These are phyloP conservation scores for Leccinum pachyderme DNA, from an alignment of 1,284 basidiomycete genomes.

Conservation along the genomic window DNA sequence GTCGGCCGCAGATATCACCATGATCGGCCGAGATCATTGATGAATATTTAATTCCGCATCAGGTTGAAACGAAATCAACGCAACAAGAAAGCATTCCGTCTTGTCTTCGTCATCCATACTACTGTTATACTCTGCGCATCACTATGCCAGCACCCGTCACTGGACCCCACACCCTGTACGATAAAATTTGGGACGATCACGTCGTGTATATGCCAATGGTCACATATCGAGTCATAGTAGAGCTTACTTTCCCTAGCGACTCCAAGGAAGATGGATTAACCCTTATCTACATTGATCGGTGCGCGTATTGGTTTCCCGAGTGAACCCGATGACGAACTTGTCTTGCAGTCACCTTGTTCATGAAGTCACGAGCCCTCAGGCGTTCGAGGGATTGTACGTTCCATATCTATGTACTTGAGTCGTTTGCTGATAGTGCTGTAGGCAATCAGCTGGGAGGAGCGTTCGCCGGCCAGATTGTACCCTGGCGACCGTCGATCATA, in stretches of 20 bases:
- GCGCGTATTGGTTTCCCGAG: slow-evolving; percentile 18
- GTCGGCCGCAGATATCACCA: slow-evolving; percentile 24
- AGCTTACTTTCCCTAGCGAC: slow-evolving; percentile 46
- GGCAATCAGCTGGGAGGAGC: slow-evolving; percentile 75
- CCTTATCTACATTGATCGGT: slow-evolving; percentile 93
- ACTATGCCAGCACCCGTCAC: slow-evolving; percentile 56
- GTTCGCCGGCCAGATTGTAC: slow-evolving; percentile 94
- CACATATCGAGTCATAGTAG: not conserved
- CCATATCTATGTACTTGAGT: not conserved
- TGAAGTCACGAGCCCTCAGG: slow-evolving; percentile 95
- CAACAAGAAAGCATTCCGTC: not conserved
- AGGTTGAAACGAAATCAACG: slow-evolving; percentile 4
- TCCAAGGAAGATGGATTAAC: slow-evolving; percentile 81
- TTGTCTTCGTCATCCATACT: slow-evolving; percentile 1
- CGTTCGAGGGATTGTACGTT: slow-evolving; percentile 88
- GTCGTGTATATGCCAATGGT: slow-evolving; percentile 68
- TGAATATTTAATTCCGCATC: no score
- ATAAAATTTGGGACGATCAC: slow-evolving; percentile 97
- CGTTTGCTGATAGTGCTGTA: slow-evolving; percentile 32
- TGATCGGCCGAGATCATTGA: slow-evolving; percentile 21
- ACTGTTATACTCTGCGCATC: slow-evolving; percentile 7
- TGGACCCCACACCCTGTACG: slow-evolving; percentile 83
- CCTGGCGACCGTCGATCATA: slow-evolving; percentile 93
- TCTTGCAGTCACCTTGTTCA: slow-evolving; percentile 82
- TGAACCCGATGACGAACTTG: slow-evolving; percentile 1